Base-by-base conservation (phyloP, 148 eudicot species). In the Vaccinium macrocarpon region DNA sequence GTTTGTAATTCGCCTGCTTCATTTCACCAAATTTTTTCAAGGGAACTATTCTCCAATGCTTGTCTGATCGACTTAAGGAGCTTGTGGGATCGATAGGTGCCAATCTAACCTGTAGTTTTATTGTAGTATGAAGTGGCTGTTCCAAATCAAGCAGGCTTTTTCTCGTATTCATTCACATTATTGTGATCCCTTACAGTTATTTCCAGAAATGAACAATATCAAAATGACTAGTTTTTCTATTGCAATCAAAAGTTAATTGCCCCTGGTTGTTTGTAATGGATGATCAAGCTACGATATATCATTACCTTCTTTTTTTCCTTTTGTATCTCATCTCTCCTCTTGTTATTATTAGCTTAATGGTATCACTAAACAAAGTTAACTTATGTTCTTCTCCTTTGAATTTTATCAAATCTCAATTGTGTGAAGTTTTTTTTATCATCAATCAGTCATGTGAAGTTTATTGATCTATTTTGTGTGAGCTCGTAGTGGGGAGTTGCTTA, bases 401-500 rank as follows among this genome's bases (percentile, higher is more conserved):
- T 72, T 42, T 42, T 74, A 38, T 55, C n/a, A 73, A 71, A 32
- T 73, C 53, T 52, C 19, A 35, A 72, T 35, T 13, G 15, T 14
- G 1, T 81, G 27, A n/a, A 11, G 5, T 42, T 42, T 42, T 42
- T 42, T 42, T 42, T 42, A 0, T 42, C 4, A 0, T 42, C 46
- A 42, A 42, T 5, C 1, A 42, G 4, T 35, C 19, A 32, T 32
- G 4, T 81, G 27, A n/a, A 18, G 57, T 75, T 59, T 48, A 81
- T 76, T 78, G 56, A 79, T 82, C 12, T 81, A 42, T 46, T 56
- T 72, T 64, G 72, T 79, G 68, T 73, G 57, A 62, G 77, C 51
- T 51, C 61, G 59, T 80, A 95, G 99, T 97, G 91, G 95, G 99
- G 99, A 82, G 94, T 88, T 81, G 99, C 98, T 80, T 97, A 97